These are phyloP conservation scores for Parastagonospora nodorum DNA, from an alignment of 2,329 filamentous ascomycete genomes.

Conservation along the genomic window DNA sequence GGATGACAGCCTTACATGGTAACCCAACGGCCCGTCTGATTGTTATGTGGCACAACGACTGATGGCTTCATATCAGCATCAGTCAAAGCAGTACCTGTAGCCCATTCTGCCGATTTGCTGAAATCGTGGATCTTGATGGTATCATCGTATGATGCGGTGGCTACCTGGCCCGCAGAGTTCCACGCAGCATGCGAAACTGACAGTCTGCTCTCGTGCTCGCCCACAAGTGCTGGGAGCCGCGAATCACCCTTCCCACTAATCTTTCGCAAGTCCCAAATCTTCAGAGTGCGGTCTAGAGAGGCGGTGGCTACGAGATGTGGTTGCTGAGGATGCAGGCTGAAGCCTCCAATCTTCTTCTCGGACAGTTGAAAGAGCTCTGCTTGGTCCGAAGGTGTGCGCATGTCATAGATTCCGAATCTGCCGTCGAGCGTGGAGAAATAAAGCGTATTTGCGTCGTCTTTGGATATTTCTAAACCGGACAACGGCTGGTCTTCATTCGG, in stretches of 20 bases:
- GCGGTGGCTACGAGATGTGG: slow-evolving; percentile 87
- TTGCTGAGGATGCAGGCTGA: slow-evolving; percentile 78
- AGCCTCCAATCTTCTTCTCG: slow-evolving; percentile 95
- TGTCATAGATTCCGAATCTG: slow-evolving; percentile 78
- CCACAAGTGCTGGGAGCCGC: slow-evolving; percentile 71
- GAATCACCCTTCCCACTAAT: slow-evolving; percentile 67
- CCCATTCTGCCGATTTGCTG: slow-evolving; percentile 49
- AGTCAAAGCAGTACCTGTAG: slow-evolving; percentile 63
- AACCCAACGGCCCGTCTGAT: slow-evolving; percentile 94
- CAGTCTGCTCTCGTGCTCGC: slow-evolving; percentile 79
- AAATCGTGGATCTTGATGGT: slow-evolving; percentile 93
- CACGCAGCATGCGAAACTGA: slow-evolving; percentile 94
- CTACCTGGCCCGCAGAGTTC: slow-evolving; percentile 82
- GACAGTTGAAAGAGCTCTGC: slow-evolving; percentile 75
- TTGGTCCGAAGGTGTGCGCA: slow-evolving; percentile 62
- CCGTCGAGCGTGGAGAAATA: slow-evolving; percentile 90
- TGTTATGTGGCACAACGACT: slow-evolving; percentile 79
- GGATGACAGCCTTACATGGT: slow-evolving; percentile 63
- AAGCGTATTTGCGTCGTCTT: slow-evolving; percentile 71
- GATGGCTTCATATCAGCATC: slow-evolving; percentile 71
- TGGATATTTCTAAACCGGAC: slow-evolving; percentile 80
- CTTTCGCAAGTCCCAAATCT: slow-evolving; percentile 90
- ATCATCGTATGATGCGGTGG: slow-evolving; percentile 93
- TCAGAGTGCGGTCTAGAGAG: slow-evolving; percentile 84
- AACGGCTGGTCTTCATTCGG: slow-evolving; percentile 75